Conservation (phyloP, 495 filamentous ascomycete species). For the Xylaria longipes region DNA sequence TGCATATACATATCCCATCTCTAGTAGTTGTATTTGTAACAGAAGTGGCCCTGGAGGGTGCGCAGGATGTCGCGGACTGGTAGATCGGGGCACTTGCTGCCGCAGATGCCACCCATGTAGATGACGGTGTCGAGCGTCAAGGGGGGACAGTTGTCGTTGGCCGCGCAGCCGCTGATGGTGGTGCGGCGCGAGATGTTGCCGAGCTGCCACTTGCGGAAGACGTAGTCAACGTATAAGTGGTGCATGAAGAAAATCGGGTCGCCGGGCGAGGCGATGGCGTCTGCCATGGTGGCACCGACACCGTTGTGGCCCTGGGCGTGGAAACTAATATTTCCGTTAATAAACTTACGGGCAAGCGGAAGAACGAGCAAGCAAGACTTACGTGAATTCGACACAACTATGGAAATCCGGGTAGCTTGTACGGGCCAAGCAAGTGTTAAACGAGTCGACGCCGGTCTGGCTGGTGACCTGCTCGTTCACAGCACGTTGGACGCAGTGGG, state of each 20-base stretch:
- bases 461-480: constrained; percentile 39
- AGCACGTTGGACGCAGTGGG: constrained; percentile 44
- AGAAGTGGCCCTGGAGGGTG: constrained; percentile 41
- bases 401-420: constrained; percentile 43
- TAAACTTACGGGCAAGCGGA: not conserved
- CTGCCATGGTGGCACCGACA: constrained; percentile 57
- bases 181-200: constrained; percentile 29
- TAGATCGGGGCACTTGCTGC: constrained; percentile 45
- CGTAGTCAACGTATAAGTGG: constrained; percentile 68
- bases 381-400: constrained; percentile 44
- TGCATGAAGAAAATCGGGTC: constrained; percentile 71
- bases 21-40: constrained; percentile 44
- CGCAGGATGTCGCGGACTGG: constrained; percentile 41
- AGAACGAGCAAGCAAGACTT: constrained; percentile 15
- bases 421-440: constrained; percentile 38
- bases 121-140: constrained; percentile 46
- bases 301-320: constrained; percentile 44
- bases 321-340: constrained; percentile 23
- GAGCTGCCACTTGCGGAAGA: constrained; percentile 70
- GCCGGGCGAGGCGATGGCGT: constrained; percentile 60
- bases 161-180: constrained; percentile 41
- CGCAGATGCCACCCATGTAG: constrained; percentile 46
- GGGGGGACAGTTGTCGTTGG: constrained; percentile 36
- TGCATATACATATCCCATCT: constrained; percentile 8
- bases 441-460: constrained; percentile 36